These are phyloP conservation scores for Plectosphaerella sp. DNA, from an alignment of 2,329 filamentous ascomycete species.

Conservation along the genomic window DNA sequence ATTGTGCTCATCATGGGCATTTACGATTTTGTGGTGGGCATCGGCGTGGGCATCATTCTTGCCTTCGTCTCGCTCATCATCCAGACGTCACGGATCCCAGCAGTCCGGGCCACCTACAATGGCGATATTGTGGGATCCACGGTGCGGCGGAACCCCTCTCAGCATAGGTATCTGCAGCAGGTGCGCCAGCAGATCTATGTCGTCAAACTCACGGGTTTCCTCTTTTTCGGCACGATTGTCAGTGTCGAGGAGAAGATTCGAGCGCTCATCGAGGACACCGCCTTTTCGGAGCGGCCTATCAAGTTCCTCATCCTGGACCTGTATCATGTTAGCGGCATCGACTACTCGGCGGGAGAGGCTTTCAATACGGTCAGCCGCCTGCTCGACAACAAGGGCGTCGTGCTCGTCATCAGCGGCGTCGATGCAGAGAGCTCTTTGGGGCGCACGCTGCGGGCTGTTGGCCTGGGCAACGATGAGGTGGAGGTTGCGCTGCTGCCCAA, in stretches of 20 bases:
- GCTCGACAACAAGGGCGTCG: conserved; percentile 70
- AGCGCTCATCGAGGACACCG: conserved; percentile 74
- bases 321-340: conserved; percentile 82
- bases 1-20: conserved; percentile 96
- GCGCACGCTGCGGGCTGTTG: conserved; percentile 75
- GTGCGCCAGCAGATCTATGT: conserved; percentile 87
- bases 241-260: conserved; percentile 88
- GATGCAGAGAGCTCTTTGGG: conserved; percentile 72
- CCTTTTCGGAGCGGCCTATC: conserved; percentile 74
- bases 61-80: conserved; percentile 89
- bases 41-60: conserved; percentile 84
- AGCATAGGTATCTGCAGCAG: conserved; percentile 79
- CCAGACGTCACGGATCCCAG: conserved; percentile 84
- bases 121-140: conserved; percentile 88
- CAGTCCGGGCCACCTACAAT: conserved; percentile 84
- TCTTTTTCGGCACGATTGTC: conserved; percentile 99
- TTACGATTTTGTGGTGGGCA: conserved; percentile 94
- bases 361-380: conserved; percentile 90
- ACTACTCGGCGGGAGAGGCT: conserved; percentile 93
- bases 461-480: conserved; percentile 68
- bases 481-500: conserved; percentile 80
- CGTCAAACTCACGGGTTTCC: conserved; percentile 85
- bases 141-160: conserved; percentile 83
- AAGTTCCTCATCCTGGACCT: conserved; percentile 88
- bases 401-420: conserved; percentile 79